Evolutionary conservation across 148 eudicot species (phyloP), one percentile per base, ranked within the genome.

Genomic region (Chenopodium berlandieri): DNA sequence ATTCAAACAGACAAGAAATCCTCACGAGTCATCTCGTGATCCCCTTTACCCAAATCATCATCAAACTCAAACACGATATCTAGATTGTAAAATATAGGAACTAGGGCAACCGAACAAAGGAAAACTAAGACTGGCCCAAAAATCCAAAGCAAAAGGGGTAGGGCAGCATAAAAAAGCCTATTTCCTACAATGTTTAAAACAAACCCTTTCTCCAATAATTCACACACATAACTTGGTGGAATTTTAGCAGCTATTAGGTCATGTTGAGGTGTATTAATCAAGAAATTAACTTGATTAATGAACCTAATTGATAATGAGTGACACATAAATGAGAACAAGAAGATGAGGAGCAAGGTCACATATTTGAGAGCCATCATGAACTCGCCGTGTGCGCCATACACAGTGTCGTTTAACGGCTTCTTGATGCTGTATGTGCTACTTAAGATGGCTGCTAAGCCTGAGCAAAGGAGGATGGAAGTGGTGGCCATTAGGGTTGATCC

Each of bases 401-500:
- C 85, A 40, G 94, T 19, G 91, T 96, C 95, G 84, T 94, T 92
- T 25, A 96, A 78, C 0, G 97, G 95, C 78, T 91, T 92, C 50
- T 96, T 96, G 46, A 96, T 88, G 84, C 91, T 91, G 82, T 96
- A 96, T 0, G 98, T 94, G 85, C 99, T 96, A 86, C 99, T 96
- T 7, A 96, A 83, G 16, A 96, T 91, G 1, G 99, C 99, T 1
- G 99, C 98, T 10, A 96, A 80, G 4, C 99, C 99, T 0, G 93
- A 88, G 76, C 91, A 86, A 2, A 96, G 90, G 20, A 96, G 98
- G 88, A 96, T 94, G 0, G 98, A 96, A 0, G 99, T 96, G 0
- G 99, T 96, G 78, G 99, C 99, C 99, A 96, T 96, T 50, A 96
- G 82, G 48, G 99, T 96, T 76, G 95, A 88, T 68, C 97, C 99